Evolutionary conservation across 2,329 filamentous ascomycete species (phyloP).

Genomic region (Phyllosticta ampelicida): DNA sequence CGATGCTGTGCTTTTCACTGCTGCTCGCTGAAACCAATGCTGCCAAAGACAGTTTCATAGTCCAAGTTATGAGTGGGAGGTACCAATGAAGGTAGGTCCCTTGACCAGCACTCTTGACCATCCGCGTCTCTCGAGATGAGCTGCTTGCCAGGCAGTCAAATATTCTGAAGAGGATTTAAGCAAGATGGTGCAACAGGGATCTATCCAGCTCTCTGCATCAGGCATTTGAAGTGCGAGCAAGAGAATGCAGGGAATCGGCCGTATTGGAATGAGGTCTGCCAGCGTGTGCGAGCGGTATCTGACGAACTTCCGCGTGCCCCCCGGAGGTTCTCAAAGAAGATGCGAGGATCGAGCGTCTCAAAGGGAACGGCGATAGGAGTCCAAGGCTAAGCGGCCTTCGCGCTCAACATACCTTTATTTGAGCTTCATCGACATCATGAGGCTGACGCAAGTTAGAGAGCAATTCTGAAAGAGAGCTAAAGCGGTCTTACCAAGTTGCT

Average conservation of each 20-base stretch:
- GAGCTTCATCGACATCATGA: conserved; percentile 87
- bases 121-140: conserved; percentile 18
- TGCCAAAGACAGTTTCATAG: conserved; percentile 9
- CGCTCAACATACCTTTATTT: conserved; percentile 99
- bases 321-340: conserved; percentile 9
- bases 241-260: conserved; percentile 19
- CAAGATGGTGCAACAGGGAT: conserved; percentile 10
- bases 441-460: conserved; percentile 55
- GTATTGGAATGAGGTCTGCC: conserved; percentile 10
- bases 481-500: conserved; percentile 77
- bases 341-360: conserved; percentile 19
- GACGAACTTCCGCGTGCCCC: conserved; percentile 7
- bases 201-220: conserved; percentile 21
- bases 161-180: conserved; percentile 8
- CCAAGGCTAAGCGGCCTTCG: conserved; percentile 31
- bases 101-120: conserved; percentile 23
- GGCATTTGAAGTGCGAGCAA: conserved; percentile 24
- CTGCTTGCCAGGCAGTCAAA: conserved; percentile 15
- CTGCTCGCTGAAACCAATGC: conserved; percentile 40
- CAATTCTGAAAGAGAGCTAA: neutral
- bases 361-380: conserved; percentile 19
- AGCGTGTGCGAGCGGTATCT: conserved; percentile 8
- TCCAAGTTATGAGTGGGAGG: conserved; percentile 6
- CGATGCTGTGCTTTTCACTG: conserved; percentile 27
- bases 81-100: conserved; percentile 6